Base-by-base conservation (phyloP, 2,329 filamentous ascomycete species). In the Paracorniculantispora psalliotae region DNA sequence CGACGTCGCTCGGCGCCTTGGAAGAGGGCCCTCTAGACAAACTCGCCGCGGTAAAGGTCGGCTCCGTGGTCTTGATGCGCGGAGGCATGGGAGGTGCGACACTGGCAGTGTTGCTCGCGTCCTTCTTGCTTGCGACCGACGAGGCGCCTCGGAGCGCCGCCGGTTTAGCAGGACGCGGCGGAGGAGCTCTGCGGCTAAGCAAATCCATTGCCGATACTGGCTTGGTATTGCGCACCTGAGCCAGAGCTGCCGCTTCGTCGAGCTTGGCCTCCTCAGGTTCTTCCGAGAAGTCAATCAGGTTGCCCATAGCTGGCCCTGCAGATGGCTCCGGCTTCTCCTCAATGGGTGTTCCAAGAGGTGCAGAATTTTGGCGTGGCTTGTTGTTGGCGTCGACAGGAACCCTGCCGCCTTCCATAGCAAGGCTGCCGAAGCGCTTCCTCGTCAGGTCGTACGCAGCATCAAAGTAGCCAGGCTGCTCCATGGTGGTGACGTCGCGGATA, bases 401-500 rank as follows among this genome's bases (percentile, higher is more conserved):
- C 23, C 57, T 60, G n/a, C 61, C 59, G n/a, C 68, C 68, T 33
- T 72, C 67, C 12, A 68, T 59, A 2, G 65, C 63, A 48, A 64
- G 58, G 51, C 63, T 68, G n/a, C 68, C 64, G 23, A 65, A 57
- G 48, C 66, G 71, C 33, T 62, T 66, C 4, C 66, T 67, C 1
- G 63, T 58, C 10, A 68, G 56, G 12, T 73, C 69, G 54, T 77
- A 76, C 0, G 74, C 71, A 1, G 85, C 80, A 63, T 96, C 90
- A 68, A 97, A 97, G 70, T 94, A 97, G 0, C 84, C 84, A 13
- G 84, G 66, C 12, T 67, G 79, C 39, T 89, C 82, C 0, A 88
- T 83, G 0, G 91, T 96, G 0, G 94, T 99, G 23, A 99, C 91
- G 72, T 99, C 94, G 58, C 96, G 84, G 63, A 99, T 97, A 72